Base-by-base conservation (phyloP, 352 stramenopile genomes). In the Pythium brachiatum region DNA sequence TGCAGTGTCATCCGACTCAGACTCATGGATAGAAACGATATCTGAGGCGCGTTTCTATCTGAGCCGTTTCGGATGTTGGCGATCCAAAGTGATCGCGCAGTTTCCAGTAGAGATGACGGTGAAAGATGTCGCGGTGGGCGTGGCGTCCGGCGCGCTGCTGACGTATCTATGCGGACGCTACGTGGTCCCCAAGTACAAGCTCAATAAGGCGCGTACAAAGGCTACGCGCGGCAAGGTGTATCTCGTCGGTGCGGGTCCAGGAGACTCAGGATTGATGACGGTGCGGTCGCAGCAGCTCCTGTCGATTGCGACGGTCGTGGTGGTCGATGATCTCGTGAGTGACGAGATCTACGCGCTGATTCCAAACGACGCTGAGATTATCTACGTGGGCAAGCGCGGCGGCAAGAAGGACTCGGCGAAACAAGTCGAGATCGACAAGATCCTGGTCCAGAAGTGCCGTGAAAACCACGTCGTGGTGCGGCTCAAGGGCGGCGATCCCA, bases 301-400 rank as follows among this genome's bases (percentile, higher is more conserved):
- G 20, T 57, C 66, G 23, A 70, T 73, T 21, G 81, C 81, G n/a
- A 81, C 72, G 0, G 74, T 86, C 38, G 75, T 78, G 1, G 76
- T 89, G n/a, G 67, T 89, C 21, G 79, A 89, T 53, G 79, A 90
- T 53, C 74, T 89, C 36, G 79, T 88, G 58, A 76, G 79, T 21
- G 59, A 71, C n/a, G 64, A 78, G 62, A 65, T 89, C n/a, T 81
- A 82, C 57, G 68, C 53, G n/a, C 53, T 89, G 13, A 62, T 88
- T 23, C 72, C 81, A 6, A 57, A 50, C 34, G 78, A 89, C 70
- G 86, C 72, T 44, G 77, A 90, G 59, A 60, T 86, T 25, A 50
- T 90, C 2, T 87, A 88, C 66, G 79, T 89, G 15, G 81, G 81
- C 54, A 91, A 89, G 64, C 68, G 79, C 29, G 82, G 82, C 38